Conservation (phyloP, 768 basidiomycete genomes). For the Mrakia blollopis region DNA sequence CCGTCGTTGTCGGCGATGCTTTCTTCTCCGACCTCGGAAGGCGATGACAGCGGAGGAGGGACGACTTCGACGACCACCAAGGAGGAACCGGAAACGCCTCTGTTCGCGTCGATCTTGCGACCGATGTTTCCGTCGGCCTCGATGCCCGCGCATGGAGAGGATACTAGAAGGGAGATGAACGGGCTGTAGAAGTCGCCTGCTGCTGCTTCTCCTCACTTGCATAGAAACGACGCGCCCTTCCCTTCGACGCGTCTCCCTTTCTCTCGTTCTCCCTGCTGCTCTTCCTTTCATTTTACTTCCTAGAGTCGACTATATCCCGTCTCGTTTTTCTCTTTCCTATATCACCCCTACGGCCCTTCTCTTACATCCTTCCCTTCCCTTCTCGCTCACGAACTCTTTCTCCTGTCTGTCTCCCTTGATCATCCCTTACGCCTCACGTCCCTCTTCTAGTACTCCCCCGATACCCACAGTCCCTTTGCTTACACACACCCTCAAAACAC, state of each 20-base stretch:
- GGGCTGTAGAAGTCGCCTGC: not conserved
- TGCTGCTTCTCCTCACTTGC: not conserved
- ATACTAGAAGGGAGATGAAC: not conserved
- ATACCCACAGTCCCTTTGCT: not conserved
- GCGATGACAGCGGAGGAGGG: too few species aligned
- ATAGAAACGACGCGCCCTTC: not conserved
- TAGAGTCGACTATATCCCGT: not conserved
- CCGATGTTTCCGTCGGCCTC: not conserved
- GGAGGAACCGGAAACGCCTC: not conserved
- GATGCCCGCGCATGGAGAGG: not conserved
- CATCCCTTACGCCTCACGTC: not conserved
- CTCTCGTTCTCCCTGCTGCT: not conserved
- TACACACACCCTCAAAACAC: too few species aligned
- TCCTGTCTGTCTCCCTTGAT: not conserved
- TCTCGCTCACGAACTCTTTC: not conserved
- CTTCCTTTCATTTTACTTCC: not conserved
- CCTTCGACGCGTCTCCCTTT: too few species aligned
- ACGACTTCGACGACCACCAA: not conserved
- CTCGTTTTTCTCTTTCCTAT: not conserved
- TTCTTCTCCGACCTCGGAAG: not conserved
- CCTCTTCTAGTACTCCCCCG: not conserved
- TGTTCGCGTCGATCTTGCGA: conserved; percentile 6
- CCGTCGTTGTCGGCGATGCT: not conserved
- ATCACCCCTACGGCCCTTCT: not conserved
- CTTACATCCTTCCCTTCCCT: not conserved